These are phyloP conservation scores for Xylariales sp. DNA, from an alignment of 2,329 filamentous ascomycete genomes.

Conservation along the genomic window DNA sequence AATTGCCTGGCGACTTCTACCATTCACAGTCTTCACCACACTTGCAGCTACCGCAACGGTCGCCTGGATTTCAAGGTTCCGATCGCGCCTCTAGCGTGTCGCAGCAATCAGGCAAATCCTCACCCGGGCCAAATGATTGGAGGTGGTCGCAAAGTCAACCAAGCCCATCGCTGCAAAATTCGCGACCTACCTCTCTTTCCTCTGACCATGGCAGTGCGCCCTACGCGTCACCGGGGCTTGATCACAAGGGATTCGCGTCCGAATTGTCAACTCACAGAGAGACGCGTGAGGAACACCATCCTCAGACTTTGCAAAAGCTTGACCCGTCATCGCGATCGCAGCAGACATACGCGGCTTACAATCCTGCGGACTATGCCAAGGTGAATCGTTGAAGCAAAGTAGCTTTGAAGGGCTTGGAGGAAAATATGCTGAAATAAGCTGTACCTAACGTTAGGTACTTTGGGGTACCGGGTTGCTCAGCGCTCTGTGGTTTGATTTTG, in stretches of 20 bases:
- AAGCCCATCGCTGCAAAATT: conserved; percentile 23
- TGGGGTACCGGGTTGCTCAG: no score
- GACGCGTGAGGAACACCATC: conserved; percentile 38
- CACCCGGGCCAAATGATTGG: conserved; percentile 27
- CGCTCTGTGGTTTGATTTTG: no score
- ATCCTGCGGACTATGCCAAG: conserved; percentile 11
- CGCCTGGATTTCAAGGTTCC: conserved; percentile 23
- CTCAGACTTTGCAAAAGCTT: conserved; percentile 20
- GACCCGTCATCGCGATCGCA: conserved; percentile 17
- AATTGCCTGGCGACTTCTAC: conserved; percentile 46
- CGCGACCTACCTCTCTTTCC: conserved; percentile 31
- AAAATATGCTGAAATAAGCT: no score
- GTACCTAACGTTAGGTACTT: no score
- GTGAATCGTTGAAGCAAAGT: conserved; percentile 2
- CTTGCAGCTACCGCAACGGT: conserved; percentile 24
- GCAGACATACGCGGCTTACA: conserved; percentile 14
- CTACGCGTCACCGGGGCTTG: conserved; percentile 33
- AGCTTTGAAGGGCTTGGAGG: neutral
- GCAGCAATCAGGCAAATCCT: conserved; percentile 18
- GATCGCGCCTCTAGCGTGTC: conserved; percentile 23
- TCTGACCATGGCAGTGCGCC: conserved; percentile 28
- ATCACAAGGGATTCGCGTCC: conserved; percentile 35
- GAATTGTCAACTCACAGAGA: conserved; percentile 45
- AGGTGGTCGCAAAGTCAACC: conserved; percentile 38
- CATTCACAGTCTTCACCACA: conserved; percentile 29